Conservation (phyloP, 202 grass and related monocot species). For the Schoenoplectus triqueter region DNA sequence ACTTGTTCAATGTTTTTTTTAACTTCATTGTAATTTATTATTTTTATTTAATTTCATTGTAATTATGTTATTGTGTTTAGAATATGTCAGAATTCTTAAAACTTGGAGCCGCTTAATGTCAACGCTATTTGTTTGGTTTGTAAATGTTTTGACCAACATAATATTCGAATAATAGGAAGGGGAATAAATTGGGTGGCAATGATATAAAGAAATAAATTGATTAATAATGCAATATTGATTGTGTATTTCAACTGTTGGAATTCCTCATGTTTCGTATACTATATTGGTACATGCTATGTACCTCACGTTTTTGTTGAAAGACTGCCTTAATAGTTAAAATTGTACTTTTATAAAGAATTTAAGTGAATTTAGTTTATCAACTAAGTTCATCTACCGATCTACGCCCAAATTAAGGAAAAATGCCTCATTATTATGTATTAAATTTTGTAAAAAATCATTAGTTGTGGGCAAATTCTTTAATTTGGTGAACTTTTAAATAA, state of each 20-base stretch:
- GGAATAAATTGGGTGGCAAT: not conserved
- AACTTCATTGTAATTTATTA: not conserved
- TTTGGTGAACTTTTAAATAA: too few species aligned
- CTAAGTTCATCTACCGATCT: too few species aligned
- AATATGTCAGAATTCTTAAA: not conserved
- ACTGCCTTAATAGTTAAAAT: too few species aligned
- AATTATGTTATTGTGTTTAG: not conserved
- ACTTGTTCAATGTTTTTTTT: not conserved
- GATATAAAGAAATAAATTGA: not conserved
- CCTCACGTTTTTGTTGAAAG: too few species aligned
- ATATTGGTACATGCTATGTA: not conserved
- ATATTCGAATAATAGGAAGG: not conserved
- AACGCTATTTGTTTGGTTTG: not conserved
- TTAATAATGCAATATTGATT: not conserved
- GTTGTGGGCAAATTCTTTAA: too few species aligned
- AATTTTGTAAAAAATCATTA: too few species aligned
- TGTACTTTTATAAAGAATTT: too few species aligned
- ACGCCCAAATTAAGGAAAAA: too few species aligned
- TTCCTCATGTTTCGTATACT: not conserved
- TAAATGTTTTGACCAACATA: not conserved
- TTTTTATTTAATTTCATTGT: not conserved
- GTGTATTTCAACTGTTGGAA: not conserved
- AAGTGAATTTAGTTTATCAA: too few species aligned
- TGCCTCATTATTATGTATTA: too few species aligned
- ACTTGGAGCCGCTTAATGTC: not conserved